Base-by-base conservation (phyloP, 2,329 filamentous ascomycete species). In the Fusarium oligoseptatum region DNA sequence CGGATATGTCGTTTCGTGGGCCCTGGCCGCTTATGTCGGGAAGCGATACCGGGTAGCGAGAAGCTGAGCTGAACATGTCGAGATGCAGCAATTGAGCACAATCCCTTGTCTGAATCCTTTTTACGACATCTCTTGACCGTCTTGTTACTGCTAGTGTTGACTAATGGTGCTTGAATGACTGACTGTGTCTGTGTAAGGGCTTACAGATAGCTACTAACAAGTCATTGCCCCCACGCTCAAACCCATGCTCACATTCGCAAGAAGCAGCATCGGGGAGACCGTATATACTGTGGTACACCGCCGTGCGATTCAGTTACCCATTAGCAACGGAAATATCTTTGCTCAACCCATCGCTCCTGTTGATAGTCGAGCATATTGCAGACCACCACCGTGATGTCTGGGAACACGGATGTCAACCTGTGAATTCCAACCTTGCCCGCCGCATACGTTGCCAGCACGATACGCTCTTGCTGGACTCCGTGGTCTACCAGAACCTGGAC, bases 401-500 rank as follows among this genome's bases (percentile, higher is more conserved):
- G 95, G 79, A 97, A 99, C 4, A 98, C 97, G 67, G 92, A 94
- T 71, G 94, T 93, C 78, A 99, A 85, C 73, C 97, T 89, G 80
- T 97, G 95, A 71, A 98, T 82, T 1, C 95, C 97, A 77, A 94
- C 91, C 74, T 92, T 92, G 10, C 96, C 96, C 4, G 95, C 96
- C 74, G 95, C 93, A 81, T 97, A 98, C 4, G 96, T 98, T 43
- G 97, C 95, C 81, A 98, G 92, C 37, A 98, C 94, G 74, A 99
- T 98, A 74, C 89, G 92, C 55, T 94, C 90, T 80, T 97, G 92
- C 7, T 90, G 85, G 8, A 98, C 95, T 12, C 97, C 97, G 80
- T 98, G 95, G 82, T 99, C 97, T 17, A 98, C 91, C 63, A 99
- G 86, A n/a, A 98, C 94, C 80, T 97, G 93, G 48, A 98, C 95